phyloP scores from a whole-genome alignment of 768 basidiomycete species.

The Pisolithus orientalis region DNA sequence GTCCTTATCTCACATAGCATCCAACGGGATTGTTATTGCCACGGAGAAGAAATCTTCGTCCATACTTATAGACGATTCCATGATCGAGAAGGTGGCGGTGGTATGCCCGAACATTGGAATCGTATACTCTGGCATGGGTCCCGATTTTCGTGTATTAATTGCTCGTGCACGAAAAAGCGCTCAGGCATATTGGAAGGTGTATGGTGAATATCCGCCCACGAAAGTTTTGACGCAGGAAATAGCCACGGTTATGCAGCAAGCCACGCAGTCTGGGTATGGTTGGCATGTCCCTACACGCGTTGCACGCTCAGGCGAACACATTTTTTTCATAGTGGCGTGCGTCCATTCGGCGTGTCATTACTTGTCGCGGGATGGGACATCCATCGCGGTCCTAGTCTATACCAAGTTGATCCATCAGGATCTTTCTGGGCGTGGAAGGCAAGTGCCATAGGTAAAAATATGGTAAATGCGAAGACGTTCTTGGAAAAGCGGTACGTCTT shows the following conservation, averaged over 20 bases:
- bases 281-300: slow-evolving; percentile 14
- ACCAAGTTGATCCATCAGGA: slow-evolving; percentile 98
- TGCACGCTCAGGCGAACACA: slow-evolving; percentile 25
- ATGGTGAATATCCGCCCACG: slow-evolving; percentile 97
- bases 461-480: slow-evolving; percentile 99
- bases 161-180: slow-evolving; percentile 95
- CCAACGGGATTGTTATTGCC: slow-evolving; percentile 98
- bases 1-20: slow-evolving; percentile 49
- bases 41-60: slow-evolving; percentile 99
- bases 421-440: slow-evolving; percentile 99
- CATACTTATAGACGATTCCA: slow-evolving; percentile 94
- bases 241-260: slow-evolving; percentile 97
- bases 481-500: slow-evolving; percentile 86
- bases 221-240: slow-evolving; percentile 95
- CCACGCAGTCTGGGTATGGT: slow-evolving; percentile 93
- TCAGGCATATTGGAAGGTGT: slow-evolving; percentile 99
- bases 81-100: slow-evolving; percentile 95
- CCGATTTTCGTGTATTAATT: slow-evolving; percentile 93
- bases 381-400: slow-evolving; percentile 92
- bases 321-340: slow-evolving; percentile 73
- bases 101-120: slow-evolving; percentile 99
- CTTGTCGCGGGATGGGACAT: slow-evolving; percentile 96
- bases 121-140: slow-evolving; percentile 99
- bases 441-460: slow-evolving; percentile 99
- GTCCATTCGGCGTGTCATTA: slow-evolving; percentile 97